Evolutionary conservation across 2,329 filamentous ascomycete genomes (phyloP), one percentile per base, ranked within the genome.

Genomic region (Davidsoniella australis): DNA sequence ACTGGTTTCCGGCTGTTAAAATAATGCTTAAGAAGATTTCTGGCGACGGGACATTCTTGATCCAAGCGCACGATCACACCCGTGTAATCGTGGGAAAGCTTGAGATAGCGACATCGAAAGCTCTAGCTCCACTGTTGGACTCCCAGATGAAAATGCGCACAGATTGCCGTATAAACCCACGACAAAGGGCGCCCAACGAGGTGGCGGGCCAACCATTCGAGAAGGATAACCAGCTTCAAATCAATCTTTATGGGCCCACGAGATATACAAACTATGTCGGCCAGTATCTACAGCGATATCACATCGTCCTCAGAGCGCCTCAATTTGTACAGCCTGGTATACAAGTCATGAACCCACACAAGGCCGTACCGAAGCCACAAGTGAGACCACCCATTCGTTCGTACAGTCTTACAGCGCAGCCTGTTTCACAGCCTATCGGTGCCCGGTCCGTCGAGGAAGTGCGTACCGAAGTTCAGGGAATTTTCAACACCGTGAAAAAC

Each of bases 401-500:
- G 54, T 60, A 57, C 49, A 55, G 57, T 50, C 55, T 61, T 50
- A 45, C 53, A 39, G 53, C 53, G 14, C 52, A 56, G 36, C 51
- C 54, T 18, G 49, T 56, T 6, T 49, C 58, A 18, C 36, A 58
- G 23, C 44, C 47, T 26, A 46, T 43, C n/a, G 44, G 39, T 8
- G 64, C 61, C 44, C 75, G 85, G 29, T 89, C 85, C 0, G 78
- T 80, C 0, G 89, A 96, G 57, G 87, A 96, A 63, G 82, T 94
- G 52, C 81, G 82, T 8, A 80, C 78, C 54, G 87, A 94, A 51
- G 82, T 94, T 18, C 75, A 85, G 62, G 79, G 78, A 40, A 85
- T 96, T 60, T 94, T 98, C 58, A 87, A 95, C 64, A 82, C 80
- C 6, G 75, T 95, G 38, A 80, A 80, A 57, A 78, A 73, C 8